Base-by-base conservation (phyloP, 805 yeast species). In the Barnettozyma siamensis region DNA sequence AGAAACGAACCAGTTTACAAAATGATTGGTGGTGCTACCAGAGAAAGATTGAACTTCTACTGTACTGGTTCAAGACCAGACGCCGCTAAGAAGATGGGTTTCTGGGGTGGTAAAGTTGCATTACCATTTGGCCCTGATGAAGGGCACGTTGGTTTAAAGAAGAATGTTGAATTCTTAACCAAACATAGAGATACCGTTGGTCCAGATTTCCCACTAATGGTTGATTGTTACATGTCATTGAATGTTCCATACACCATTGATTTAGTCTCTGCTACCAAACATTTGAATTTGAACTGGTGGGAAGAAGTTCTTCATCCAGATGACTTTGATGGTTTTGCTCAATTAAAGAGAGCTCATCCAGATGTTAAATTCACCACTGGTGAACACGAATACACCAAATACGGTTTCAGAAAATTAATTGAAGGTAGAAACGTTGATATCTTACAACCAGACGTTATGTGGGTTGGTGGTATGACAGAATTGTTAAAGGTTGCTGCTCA, bases 61-160 rank as follows among this genome's bases (percentile, higher is more conserved):
- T 72, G 76, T 54, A 72, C 76, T 26, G 75, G 76, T 17, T 57
- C 66, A 41, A 60, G 68, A 40, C 75, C 76, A 19, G 62, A 58
- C 33, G 72, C 72, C 43, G 76, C 76, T 19, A 70, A 72, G 53
- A 45, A 48, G 18, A 66, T 69, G 73, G 76, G 76, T 17, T 72
- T 72, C 63, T 70, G 74, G 73, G 76, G 76, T 45, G 76, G 73
- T 33, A 72, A 72, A 49, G 76, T 72, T 36, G 72, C 76, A 2
- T 62, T 72, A 35, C 76, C 76, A 34, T 69, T 58, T 46, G 72
- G 75, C 17, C 75, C 76, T 13, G 74, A 66, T 50, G 76, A 72
- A 51, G 76, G 76, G n/a, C 67, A 62, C 46, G 62, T 46, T 39
- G 76, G 76, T 16, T 55, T 72, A 35, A 53, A 58, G 38, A 70